Evolutionary conservation across 1,139 yeast genomes (phyloP), one percentile per base, ranked within the genome.

Genomic region (Hansenula lynferdii): DNA sequence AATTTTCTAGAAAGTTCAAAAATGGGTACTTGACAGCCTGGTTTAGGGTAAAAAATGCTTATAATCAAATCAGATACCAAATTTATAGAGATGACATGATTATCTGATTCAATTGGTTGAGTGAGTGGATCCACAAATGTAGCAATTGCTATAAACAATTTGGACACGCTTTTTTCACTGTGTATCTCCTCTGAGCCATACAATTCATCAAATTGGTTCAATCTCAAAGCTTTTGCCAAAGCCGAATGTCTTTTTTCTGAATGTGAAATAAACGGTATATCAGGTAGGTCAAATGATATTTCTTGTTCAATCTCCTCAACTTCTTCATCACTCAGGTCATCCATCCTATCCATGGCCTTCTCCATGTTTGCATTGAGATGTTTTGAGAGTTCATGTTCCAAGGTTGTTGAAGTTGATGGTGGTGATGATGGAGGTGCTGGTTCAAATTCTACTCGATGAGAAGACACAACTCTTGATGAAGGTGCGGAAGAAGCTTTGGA

Each of bases 21-120:
- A 19, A 40, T 53, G 1, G 58, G 60, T 12, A 50, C 36, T 31
- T 20, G 47, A 50, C 14, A 37, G 38, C 10, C n/a, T n/a, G n/a
- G n/a, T n/a, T 41, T 39, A 28, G 43, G 36, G 23, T 33, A 48
- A 21, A 45, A 37, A 1, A 52, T 28, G 3, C 47, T 77, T 7
- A 81, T 62, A 17, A 75, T 61, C 33, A 77, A 48, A 43, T 76
- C 77, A 6, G 83, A 69, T 6, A 80, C 48, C 8, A 69, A 55
- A 42, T 78, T 80, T 10, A 81, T 58, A 22, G 86, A 78, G 15
- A 80, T 61, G 0, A 77, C 59, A 23, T 64, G 57, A 1, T 60
- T 54, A 18, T 77, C 80, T n/a, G 70, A 69, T 26, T 81, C 85
- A 31, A 73, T 72, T 0, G 90, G 33, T 30, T 30, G 33, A 19